Evolutionary conservation across 306 rosid species (phyloP).

Genomic region (Glycyrrhiza uralensis): DNA sequence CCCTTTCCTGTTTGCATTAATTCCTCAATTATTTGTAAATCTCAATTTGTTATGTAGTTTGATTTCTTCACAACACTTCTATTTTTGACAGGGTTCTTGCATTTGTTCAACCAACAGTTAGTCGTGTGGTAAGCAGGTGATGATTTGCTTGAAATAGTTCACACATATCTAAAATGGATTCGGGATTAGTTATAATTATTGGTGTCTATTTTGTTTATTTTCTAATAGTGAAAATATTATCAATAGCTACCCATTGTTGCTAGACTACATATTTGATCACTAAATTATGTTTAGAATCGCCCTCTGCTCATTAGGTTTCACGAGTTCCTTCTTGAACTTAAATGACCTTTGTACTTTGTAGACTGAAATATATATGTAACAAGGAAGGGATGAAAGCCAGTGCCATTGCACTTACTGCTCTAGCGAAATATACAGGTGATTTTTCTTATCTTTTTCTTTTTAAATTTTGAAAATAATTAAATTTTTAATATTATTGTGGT

Average conservation of each 20-base stretch:
- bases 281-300: not conserved
- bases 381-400: constrained; percentile 82
- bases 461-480: constrained; percentile 18
- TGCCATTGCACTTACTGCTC: constrained; percentile 76
- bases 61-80: constrained; percentile 19
- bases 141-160: constrained; percentile 26
- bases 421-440: constrained; percentile 82
- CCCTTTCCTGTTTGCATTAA: not conserved
- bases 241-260: not conserved
- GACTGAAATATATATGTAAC: constrained; percentile 88
- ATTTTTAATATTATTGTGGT: not conserved
- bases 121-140: constrained; percentile 89
- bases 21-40: constrained; percentile 9
- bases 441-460: constrained; percentile 16
- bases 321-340: not conserved
- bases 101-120: constrained; percentile 85
- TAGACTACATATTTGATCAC: not conserved
- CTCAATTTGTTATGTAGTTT: constrained; percentile 8
- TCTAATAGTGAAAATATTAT: too few species aligned
- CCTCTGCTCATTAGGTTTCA: constrained; percentile 15
- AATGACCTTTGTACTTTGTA: constrained; percentile 36
- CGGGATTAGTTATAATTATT: not conserved
- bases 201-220: not conserved
- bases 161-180: constrained; percentile 6
- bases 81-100: constrained; percentile 75